Conservation (phyloP, 768 basidiomycete genomes). For the Lentinula detonsa region DNA sequence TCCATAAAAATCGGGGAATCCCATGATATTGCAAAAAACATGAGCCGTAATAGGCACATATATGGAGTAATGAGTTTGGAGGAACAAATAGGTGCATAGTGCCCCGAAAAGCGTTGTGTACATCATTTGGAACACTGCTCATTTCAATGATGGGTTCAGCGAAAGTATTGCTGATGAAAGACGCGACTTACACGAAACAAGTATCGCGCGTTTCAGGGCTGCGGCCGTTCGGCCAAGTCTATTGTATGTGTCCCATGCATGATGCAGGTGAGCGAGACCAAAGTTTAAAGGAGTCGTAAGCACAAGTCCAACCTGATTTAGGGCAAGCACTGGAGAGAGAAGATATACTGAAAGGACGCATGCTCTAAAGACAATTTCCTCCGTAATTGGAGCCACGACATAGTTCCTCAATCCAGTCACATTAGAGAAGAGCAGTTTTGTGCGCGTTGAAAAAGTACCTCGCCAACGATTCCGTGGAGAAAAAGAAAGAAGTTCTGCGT, state of each 20-base stretch:
- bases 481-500: slow-evolving; percentile 23
- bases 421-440: slow-evolving; percentile 28
- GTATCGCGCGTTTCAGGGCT: slow-evolving; percentile 60
- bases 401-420: slow-evolving; percentile 7
- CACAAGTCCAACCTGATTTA: slow-evolving; percentile 53
- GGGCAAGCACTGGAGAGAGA: slow-evolving; percentile 40
- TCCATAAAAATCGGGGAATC: slow-evolving; percentile 47
- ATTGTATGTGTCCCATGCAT: slow-evolving; percentile 83
- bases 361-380: slow-evolving; percentile 88
- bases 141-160: not conserved
- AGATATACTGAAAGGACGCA: slow-evolving; percentile 74
- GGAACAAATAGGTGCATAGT: slow-evolving; percentile 66
- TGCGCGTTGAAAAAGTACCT: slow-evolving; percentile 49
- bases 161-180: not conserved
- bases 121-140: slow-evolving; percentile 73
- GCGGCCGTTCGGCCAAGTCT: slow-evolving; percentile 58
- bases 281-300: slow-evolving; percentile 83
- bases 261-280: slow-evolving; percentile 89
- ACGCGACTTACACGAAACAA: slow-evolving; percentile 43
- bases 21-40: slow-evolving; percentile 93
- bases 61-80: slow-evolving; percentile 73
- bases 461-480: slow-evolving; percentile 27
- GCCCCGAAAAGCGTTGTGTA: slow-evolving; percentile 95
- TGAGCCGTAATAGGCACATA: slow-evolving; percentile 76
- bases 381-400: slow-evolving; percentile 71